These are phyloP conservation scores for Pythium dissimile DNA, from an alignment of 352 stramenopile genomes.

Conservation along the genomic window DNA sequence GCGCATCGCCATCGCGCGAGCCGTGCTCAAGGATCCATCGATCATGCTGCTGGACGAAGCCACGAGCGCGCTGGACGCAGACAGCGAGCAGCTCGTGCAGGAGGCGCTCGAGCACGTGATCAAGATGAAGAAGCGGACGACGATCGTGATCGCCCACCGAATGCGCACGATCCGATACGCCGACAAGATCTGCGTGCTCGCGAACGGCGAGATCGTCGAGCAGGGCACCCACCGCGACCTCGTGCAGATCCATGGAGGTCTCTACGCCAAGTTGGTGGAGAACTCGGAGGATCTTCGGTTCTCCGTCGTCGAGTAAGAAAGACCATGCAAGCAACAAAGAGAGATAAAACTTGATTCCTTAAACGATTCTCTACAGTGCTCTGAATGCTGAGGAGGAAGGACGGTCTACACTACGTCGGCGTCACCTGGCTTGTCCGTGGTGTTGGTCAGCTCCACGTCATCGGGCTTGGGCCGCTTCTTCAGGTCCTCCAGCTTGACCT, in stretches of 20 bases:
- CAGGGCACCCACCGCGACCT: constrained; percentile 91
- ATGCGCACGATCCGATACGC: constrained; percentile 92
- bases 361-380: too few species aligned
- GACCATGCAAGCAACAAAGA: background rate
- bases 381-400: too few species aligned
- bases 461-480: constrained; percentile 1
- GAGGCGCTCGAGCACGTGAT: constrained; percentile 61
- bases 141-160: constrained; percentile 92
- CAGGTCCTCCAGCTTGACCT: constrained; percentile 17
- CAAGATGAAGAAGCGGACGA: constrained; percentile 66
- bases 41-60: constrained; percentile 91
- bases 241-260: constrained; percentile 27
- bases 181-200: constrained; percentile 93
- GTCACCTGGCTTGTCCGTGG: background rate
- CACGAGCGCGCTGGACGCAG: constrained; percentile 82
- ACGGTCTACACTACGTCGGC: too few species aligned
- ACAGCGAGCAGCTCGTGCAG: constrained; percentile 86
- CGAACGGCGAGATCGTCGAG: constrained; percentile 90
- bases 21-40: constrained; percentile 81
- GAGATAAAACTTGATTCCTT: background rate
- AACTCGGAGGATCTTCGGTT: constrained; percentile 16
- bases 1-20: constrained; percentile 91
- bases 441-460: background rate
- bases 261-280: constrained; percentile 22
- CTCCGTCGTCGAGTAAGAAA: constrained; percentile 5